Conservation (phyloP, 2,329 filamentous ascomycete genomes). For the Fusarium buharicum region DNA sequence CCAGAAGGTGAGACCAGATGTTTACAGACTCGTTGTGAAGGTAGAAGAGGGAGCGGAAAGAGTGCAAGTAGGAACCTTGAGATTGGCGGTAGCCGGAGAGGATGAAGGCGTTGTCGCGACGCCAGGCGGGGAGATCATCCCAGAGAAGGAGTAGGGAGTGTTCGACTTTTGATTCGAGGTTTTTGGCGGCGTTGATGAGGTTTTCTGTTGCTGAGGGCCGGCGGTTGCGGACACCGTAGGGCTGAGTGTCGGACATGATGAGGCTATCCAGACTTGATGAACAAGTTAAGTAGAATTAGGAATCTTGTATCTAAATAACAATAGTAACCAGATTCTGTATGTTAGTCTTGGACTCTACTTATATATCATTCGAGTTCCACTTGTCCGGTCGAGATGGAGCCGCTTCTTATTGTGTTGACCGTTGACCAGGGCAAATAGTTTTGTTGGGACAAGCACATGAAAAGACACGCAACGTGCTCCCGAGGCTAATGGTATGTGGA, state of each 20-base stretch:
- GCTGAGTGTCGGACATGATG: conserved; percentile 28
- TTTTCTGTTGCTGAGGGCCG: conserved; percentile 45
- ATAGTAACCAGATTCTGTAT: background rate
- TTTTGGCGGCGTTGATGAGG: conserved; percentile 42
- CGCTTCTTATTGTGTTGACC: conserved; percentile 34
- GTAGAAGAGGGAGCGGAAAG: conserved; percentile 60
- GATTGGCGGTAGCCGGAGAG: conserved; percentile 63
- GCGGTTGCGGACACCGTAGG: conserved; percentile 43
- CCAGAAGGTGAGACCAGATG: conserved; percentile 73
- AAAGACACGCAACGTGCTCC: conserved; percentile 34
- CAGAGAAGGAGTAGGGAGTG: conserved; percentile 60
- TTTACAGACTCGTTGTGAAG: conserved; percentile 72
- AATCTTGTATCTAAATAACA: background rate
- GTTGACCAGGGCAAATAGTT: conserved; percentile 35
- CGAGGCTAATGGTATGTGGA: conserved; percentile 36
- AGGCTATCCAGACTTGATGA: conserved; percentile 18
- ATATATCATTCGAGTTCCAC: conserved; percentile 29
- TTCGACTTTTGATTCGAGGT: conserved; percentile 54
- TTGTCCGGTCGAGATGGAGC: conserved; percentile 25
- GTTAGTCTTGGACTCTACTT: conserved; percentile 11
- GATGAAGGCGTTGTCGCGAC: conserved; percentile 69
- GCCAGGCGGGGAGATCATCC: conserved; percentile 69
- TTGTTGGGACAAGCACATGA: conserved; percentile 50
- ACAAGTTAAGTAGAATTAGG: background rate
- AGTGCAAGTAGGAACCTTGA: conserved; percentile 59